A percentile compares a stretch with the other conserved stretches of the same genome.
Conservation (phyloP, 2,329 filamentous ascomycete genomes). For the Fusarium sp. region DNA sequence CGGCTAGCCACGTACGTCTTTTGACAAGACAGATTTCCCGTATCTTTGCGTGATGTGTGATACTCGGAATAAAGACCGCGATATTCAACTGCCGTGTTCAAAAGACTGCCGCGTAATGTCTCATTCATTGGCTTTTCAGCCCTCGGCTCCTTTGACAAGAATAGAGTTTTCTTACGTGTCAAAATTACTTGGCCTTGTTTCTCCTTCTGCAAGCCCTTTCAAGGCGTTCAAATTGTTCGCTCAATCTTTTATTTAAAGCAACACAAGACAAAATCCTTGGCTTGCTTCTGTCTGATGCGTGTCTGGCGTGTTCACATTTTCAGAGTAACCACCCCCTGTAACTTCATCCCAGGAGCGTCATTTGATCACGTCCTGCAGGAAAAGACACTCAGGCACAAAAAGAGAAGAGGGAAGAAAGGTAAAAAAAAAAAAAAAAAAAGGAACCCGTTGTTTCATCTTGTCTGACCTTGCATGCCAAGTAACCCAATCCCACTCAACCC, state of each 20-base stretch:
- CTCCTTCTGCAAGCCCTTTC: background rate
- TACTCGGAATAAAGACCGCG: background rate
- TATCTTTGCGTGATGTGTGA: background rate
- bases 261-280: slow-evolving; percentile 24
- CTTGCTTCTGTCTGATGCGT: slow-evolving; percentile 19
- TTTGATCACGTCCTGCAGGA: background rate
- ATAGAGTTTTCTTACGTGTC: background rate
- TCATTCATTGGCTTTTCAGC: background rate
- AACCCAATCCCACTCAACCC: background rate
- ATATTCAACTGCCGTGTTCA: background rate
- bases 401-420: background rate
- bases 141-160: background rate
- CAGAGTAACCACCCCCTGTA: background rate
- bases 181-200: background rate
- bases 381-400: background rate
- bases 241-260: background rate
- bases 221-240: background rate
- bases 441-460: slow-evolving; percentile 19
- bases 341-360: background rate
- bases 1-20: background rate
- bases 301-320: slow-evolving; percentile 34
- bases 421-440: background rate
- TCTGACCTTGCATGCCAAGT: slow-evolving; percentile 20
- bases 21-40: background rate
- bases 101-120: background rate